Percentiles rank a stretch among this genome's conserved stretches.
Evolutionary conservation across 1,284 basidiomycete species (phyloP).

Genomic region (Bjerkandera adusta): DNA sequence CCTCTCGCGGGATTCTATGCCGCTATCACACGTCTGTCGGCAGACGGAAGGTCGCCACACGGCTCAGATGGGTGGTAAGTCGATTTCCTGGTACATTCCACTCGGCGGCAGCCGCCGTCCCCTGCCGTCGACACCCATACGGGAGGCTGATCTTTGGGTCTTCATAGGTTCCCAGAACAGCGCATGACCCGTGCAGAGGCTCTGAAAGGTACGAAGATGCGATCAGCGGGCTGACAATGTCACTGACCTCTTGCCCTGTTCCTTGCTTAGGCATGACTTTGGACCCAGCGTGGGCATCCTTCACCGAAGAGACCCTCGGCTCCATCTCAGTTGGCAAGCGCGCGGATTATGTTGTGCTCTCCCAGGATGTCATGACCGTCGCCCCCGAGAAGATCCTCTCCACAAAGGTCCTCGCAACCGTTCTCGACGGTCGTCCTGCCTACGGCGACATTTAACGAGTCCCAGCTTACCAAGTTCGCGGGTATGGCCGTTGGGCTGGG

Average conservation of each 20-base stretch:
- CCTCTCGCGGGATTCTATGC: slow-evolving; percentile 83
- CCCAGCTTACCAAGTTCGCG: background rate
- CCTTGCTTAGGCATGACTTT: slow-evolving; percentile 59
- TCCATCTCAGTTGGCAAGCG: slow-evolving; percentile 76
- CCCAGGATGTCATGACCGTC: slow-evolving; percentile 78
- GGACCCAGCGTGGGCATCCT: slow-evolving; percentile 84
- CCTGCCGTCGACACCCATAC: slow-evolving; percentile 5
- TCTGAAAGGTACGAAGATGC: slow-evolving; percentile 48
- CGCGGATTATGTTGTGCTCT: slow-evolving; percentile 83
- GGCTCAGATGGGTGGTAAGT: slow-evolving; percentile 79
- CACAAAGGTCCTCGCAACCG: slow-evolving; percentile 74
- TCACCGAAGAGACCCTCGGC: slow-evolving; percentile 71
- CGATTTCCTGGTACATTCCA: background rate
- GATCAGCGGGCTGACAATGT: background rate
- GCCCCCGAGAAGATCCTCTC: slow-evolving; percentile 58
- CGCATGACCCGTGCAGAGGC: slow-evolving; percentile 74
- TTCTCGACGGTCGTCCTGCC: slow-evolving; percentile 73
- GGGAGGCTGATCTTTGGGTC: slow-evolving; percentile 3
- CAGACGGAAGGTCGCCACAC: slow-evolving; percentile 76
- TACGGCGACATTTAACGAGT: slow-evolving; percentile 47
- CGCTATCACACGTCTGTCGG: slow-evolving; percentile 75
- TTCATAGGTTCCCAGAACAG: slow-evolving; percentile 75
- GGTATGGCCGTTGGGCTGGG: slow-evolving; percentile 4
- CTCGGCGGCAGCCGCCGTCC: background rate
- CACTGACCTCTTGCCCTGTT: slow-evolving; percentile 1